These are phyloP conservation scores for Neurospora discreta DNA, from an alignment of 495 filamentous ascomycete species.

Conservation along the genomic window DNA sequence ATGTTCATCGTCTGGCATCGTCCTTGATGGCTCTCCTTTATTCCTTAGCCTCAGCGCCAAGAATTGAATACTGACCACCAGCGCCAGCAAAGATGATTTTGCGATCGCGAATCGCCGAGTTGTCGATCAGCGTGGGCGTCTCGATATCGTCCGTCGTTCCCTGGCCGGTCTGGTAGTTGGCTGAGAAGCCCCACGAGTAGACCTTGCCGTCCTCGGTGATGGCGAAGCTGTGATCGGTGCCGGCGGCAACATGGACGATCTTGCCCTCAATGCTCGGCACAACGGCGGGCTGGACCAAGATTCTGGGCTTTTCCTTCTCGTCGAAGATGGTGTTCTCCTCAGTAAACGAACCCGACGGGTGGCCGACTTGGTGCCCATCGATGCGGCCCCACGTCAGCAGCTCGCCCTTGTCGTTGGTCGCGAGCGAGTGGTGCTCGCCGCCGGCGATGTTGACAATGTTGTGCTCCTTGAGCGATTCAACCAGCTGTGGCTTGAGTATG, in stretches of 20 bases:
- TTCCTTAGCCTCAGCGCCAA: slow-evolving; percentile 28
- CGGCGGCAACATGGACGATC: slow-evolving; percentile 33
- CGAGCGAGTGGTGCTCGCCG: slow-evolving; percentile 58
- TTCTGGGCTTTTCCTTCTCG: slow-evolving; percentile 41
- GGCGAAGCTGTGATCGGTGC: slow-evolving; percentile 49
- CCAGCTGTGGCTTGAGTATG: slow-evolving; percentile 31
- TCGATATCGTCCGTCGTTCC: slow-evolving; percentile 48
- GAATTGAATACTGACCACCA: slow-evolving; percentile 56
- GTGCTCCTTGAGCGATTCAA: slow-evolving; percentile 40
- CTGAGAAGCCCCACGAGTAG: slow-evolving; percentile 61
- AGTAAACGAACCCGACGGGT: slow-evolving; percentile 34
- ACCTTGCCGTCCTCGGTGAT: slow-evolving; percentile 48
- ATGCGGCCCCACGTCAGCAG: slow-evolving; percentile 60
- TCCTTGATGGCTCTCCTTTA: background rate
- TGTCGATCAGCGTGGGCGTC: slow-evolving; percentile 49
- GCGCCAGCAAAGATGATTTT: slow-evolving; percentile 47
- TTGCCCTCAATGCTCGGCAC: slow-evolving; percentile 15
- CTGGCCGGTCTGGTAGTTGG: slow-evolving; percentile 56
- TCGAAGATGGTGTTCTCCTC: slow-evolving; percentile 49
- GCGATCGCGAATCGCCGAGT: slow-evolving; percentile 46
- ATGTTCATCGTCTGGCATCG: background rate
- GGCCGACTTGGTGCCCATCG: slow-evolving; percentile 52
- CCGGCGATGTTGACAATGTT: slow-evolving; percentile 47
- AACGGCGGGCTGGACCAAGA: slow-evolving; percentile 41
- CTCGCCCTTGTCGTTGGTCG: slow-evolving; percentile 48